phyloP scores from a whole-genome alignment of 352 stramenopile species.

The Pythium monospermum region DNA sequence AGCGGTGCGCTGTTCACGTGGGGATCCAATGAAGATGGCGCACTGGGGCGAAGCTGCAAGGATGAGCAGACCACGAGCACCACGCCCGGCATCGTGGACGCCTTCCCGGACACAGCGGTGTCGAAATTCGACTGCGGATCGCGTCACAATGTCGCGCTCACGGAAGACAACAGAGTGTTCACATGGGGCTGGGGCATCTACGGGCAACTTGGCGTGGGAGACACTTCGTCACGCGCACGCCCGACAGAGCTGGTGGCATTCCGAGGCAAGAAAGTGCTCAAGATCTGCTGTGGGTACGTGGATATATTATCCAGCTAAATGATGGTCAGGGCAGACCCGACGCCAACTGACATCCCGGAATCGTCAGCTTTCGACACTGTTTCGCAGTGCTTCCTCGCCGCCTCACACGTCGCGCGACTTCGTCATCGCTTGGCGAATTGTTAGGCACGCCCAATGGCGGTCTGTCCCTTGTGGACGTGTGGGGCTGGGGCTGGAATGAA shows the following conservation, averaged over 20 bases:
- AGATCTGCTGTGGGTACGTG: slow-evolving; percentile 33
- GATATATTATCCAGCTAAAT: no score
- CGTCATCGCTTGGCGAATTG: slow-evolving; percentile 15
- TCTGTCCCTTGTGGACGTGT: slow-evolving; percentile 24
- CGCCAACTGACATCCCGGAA: no score
- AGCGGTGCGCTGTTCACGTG: slow-evolving; percentile 26
- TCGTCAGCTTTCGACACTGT: slow-evolving; percentile 30
- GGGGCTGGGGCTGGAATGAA: slow-evolving; percentile 41
- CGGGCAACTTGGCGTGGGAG: slow-evolving; percentile 30
- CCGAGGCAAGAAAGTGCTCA: slow-evolving; percentile 22
- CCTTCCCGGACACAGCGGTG: slow-evolving; percentile 11
- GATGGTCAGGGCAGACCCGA: no score
- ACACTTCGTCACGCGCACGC: slow-evolving; percentile 19
- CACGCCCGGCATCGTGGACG: slow-evolving; percentile 18
- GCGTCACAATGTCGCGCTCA: slow-evolving; percentile 33
- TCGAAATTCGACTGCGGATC: slow-evolving; percentile 35
- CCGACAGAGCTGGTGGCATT: slow-evolving; percentile 26
- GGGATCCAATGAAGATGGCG: slow-evolving; percentile 38
- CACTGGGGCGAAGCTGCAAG: slow-evolving; percentile 18
- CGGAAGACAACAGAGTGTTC: slow-evolving; percentile 22
- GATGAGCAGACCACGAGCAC: slow-evolving; percentile 10
- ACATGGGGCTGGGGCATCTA: slow-evolving; percentile 43
- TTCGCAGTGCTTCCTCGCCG: slow-evolving; percentile 25
- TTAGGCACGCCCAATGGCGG: not conserved
- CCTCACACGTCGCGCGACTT: slow-evolving; percentile 14